Evolutionary conservation across 2,329 filamentous ascomycete species (phyloP), one percentile per base, ranked within the genome.

Genomic region (Cladosporium sp.): DNA sequence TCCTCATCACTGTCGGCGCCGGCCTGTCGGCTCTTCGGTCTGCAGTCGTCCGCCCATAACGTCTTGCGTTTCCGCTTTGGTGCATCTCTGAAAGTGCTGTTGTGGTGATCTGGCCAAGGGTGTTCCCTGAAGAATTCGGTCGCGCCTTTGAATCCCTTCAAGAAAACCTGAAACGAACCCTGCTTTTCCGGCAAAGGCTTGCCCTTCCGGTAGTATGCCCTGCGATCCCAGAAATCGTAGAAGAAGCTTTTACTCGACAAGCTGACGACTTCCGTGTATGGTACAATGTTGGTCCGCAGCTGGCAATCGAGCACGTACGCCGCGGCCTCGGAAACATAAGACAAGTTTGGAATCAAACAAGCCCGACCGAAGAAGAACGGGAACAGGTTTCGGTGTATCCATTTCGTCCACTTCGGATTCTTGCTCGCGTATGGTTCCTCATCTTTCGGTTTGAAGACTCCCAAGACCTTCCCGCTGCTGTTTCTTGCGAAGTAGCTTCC

Each of bases 351-450:
- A 67, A 99, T 99, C 48, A 99, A 81, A 58, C 90, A 97, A 40
- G 92, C 91, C 63, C 93, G 80, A 15, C 93, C 93, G 63, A 99
- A 99, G 70, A 89, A 96, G 73, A 95, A 99, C 7, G 93, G 93
- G 61, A 99, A 97, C 57, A 99, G 68, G 68, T 99, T 99, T 57
- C 93, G 80, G 69, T 99, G 93, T 73, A 99, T 91, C 93, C 93
- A 99, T 72, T 99, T 99, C 61, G 95, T 97, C 92, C 92, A 97
- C 69, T 99, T 99, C 5, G 93, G 93, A 66, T 99, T 99, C 60
- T 89, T 87, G 27, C 89, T 93, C 1, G 93, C 93, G 66, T 96
- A 99, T 1, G 93, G 93, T 69, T 99, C 95, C 72, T 99, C 93
- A 61, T 99, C 93, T 72, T 99, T 99, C 37, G 93, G 93, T 69